Base-by-base conservation (phyloP, 169 alveolate genomes). In the Cryptosporidium ubiquitum region DNA sequence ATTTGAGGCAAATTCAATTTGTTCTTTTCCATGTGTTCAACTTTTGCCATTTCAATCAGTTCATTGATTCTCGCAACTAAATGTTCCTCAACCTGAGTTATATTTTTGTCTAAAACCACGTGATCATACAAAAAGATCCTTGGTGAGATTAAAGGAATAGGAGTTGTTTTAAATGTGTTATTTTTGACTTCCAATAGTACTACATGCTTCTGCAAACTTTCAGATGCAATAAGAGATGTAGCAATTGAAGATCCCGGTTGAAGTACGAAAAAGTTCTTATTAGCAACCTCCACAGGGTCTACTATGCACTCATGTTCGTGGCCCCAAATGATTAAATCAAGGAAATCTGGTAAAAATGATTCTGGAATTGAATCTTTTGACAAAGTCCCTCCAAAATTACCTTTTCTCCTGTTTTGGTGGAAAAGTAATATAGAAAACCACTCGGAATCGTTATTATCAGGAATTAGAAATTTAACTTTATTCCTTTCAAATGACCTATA, bases 301-400 rank as follows among this genome's bases (percentile, higher is more conserved):
- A 96, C 95, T 39, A 94, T 93, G 57, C 97, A 95, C 68, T 96
- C 98, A 93, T 98, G 99, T 85, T 98, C 99, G 92, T 98, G 99
- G 14, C 99, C 99, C 98, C 99, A 96, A 31, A 97, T 91, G 0
- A 96, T 95, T 40, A 97, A 84, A 89, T 97, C 97, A 29, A 96
- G 86, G 86, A 95, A 96, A 14, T 92, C 92, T 4, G 98, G 99
- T 51, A 97, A 92, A 86, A 92, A 91, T 40, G 95, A 94, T 44
- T 97, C 98, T 51, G 95, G 95, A 18, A 96, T 84, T 69, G 94
- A 94, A 85, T 94, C 94, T 86, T 96, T 94, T 68, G 96, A 92
- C 35, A 96, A 91, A 31, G 91, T 92, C 37, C 98, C 97, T 2
- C 94, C 95, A 44, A 93, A 92, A 57, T 84, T 92, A 14, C 98